Evolutionary conservation across 2,329 filamentous ascomycete species (phyloP).

Genomic region (Chrysoporthe deuterocubensis): DNA sequence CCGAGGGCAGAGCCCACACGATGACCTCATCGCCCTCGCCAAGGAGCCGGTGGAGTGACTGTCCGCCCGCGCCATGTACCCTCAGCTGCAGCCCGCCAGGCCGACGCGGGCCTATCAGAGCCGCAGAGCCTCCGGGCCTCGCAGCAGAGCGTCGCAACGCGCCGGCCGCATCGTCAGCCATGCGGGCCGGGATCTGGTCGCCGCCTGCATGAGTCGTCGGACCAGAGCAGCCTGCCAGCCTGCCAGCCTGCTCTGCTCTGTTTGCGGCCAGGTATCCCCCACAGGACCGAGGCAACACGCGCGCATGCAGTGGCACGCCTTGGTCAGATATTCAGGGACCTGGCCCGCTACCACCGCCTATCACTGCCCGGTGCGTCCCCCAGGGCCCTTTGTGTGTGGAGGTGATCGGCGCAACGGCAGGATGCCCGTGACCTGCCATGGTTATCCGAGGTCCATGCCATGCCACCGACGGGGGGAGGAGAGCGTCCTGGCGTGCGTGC

Average conservation of each 20-base stretch:
- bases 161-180: conserved; percentile 3
- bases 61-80: conserved; percentile 4
- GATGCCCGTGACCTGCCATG: not conserved
- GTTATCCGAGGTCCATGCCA: conserved; percentile 10
- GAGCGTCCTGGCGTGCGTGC: not conserved
- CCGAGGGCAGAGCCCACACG: conserved; percentile 14
- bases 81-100: conserved; percentile 3
- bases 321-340: conserved; percentile 10
- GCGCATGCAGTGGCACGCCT: not conserved
- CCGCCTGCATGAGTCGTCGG: conserved; percentile 2
- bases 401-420: conserved; percentile 10
- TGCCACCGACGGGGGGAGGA: not conserved
- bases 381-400: not conserved
- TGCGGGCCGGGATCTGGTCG: not conserved
- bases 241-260: not conserved
- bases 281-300: not conserved
- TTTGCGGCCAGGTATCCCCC: not conserved
- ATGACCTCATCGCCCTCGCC: conserved; percentile 19
- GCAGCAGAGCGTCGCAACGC: not conserved
- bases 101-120: conserved; percentile 26
- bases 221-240: not conserved
- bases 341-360: not conserved
- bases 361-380: not conserved
- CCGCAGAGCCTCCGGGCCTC: not conserved
- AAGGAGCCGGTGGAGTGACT: conserved; percentile 7